These are phyloP conservation scores for Penicillium subrubescens DNA, from an alignment of 495 filamentous ascomycete genomes.

Conservation along the genomic window DNA sequence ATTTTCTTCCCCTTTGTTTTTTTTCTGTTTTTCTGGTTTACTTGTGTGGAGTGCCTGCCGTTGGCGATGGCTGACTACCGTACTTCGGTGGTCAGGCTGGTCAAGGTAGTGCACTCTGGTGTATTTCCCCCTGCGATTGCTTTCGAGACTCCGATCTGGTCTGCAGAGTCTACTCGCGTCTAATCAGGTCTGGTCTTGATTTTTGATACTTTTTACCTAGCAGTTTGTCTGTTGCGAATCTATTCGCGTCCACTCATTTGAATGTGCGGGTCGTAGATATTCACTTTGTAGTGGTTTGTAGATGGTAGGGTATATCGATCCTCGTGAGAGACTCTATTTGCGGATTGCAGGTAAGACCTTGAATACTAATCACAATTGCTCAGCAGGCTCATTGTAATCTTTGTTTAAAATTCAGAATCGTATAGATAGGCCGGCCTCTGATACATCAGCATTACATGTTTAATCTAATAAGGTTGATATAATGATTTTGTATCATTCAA, in stretches of 20 bases:
- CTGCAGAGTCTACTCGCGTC: too few species aligned
- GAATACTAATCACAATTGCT: too few species aligned
- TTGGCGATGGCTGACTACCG: not conserved
- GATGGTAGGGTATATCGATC: not conserved
- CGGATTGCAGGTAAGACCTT: too few species aligned
- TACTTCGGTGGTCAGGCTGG: not conserved
- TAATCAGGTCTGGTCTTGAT: not conserved
- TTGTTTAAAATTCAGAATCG: too few species aligned
- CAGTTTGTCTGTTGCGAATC: conserved; percentile 14
- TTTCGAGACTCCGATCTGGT: not conserved
- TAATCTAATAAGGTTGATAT: too few species aligned
- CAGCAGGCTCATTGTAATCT: too few species aligned
- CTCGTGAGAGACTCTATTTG: not conserved
- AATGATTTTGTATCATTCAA: too few species aligned
- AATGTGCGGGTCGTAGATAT: not conserved
- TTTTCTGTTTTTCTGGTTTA: not conserved
- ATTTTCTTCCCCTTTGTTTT: not conserved
- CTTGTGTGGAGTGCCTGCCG: not conserved
- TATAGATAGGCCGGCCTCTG: too few species aligned
- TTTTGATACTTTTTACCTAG: not conserved
- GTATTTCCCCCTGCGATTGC: not conserved
- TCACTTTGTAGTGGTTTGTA: not conserved
- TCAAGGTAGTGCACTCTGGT: not conserved
- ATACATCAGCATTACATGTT: too few species aligned
- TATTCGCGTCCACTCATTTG: conserved; percentile 22